These are phyloP conservation scores for Aspergillus conjunctus DNA, from an alignment of 495 filamentous ascomycete genomes.

Conservation along the genomic window DNA sequence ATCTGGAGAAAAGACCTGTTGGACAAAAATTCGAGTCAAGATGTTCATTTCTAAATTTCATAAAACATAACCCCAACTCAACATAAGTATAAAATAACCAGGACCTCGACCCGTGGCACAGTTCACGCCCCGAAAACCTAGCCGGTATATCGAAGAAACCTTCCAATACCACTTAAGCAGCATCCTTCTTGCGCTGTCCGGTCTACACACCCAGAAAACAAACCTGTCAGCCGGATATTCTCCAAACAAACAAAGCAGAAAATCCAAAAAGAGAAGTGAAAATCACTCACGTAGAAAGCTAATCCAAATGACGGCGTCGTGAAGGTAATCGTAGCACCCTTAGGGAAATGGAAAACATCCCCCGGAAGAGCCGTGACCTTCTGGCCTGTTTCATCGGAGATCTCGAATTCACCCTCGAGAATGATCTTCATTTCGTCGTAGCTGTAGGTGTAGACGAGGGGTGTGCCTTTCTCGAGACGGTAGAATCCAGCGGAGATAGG, in stretches of 20 bases:
- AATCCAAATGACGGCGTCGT: slow-evolving; percentile 69
- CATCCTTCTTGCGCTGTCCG: slow-evolving; percentile 48
- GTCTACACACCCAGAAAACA: slow-evolving; percentile 32
- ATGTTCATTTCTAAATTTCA: too few relatives aligned
- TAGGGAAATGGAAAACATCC: slow-evolving; percentile 79
- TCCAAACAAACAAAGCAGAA: background rate
- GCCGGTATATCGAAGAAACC: too few relatives aligned
- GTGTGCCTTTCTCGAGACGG: slow-evolving; percentile 71
- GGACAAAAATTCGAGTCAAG: too few relatives aligned
- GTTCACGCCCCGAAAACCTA: too few relatives aligned
- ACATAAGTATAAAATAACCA: too few relatives aligned
- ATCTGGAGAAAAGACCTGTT: too few relatives aligned
- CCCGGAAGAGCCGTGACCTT: slow-evolving; percentile 67
- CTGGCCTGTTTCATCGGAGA: slow-evolving; percentile 69
- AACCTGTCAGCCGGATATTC: slow-evolving; percentile 13
- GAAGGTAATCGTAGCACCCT: slow-evolving; percentile 77
- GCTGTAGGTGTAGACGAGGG: slow-evolving; percentile 71
- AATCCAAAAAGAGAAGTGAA: background rate
- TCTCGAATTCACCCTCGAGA: slow-evolving; percentile 74
- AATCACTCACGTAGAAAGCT: slow-evolving; percentile 60
- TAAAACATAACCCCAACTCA: too few relatives aligned
- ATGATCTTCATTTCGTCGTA: slow-evolving; percentile 85
- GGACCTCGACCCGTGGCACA: too few relatives aligned
- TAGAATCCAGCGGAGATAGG: slow-evolving; percentile 74
- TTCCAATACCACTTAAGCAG: slow-evolving; percentile 24